These are phyloP conservation scores for Hypomyces perniciosus DNA, from an alignment of 2,329 filamentous ascomycete species.

Conservation along the genomic window DNA sequence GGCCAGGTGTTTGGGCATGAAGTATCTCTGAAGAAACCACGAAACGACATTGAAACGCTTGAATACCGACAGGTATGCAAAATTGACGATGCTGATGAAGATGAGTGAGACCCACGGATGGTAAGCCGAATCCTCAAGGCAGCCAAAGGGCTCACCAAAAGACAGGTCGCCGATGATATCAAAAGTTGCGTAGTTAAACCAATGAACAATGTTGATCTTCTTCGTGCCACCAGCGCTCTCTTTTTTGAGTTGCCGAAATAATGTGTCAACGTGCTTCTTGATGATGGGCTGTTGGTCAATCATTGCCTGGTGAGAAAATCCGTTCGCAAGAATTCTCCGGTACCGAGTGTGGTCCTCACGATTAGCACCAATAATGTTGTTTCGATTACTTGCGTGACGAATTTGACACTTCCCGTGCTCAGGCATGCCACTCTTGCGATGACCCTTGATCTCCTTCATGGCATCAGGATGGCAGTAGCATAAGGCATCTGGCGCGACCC, in stretches of 20 bases:
- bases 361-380: constrained; percentile 16
- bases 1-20: not conserved
- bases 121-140: constrained; percentile 19
- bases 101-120: constrained; percentile 23
- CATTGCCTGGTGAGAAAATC: constrained; percentile 26
- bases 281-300: constrained; percentile 27
- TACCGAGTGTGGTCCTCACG: constrained; percentile 18
- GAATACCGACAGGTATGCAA: not conserved
- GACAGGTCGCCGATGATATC: constrained; percentile 26
- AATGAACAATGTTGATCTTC: constrained; percentile 20
- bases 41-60: not conserved
- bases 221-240: constrained; percentile 9
- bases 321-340: constrained; percentile 21
- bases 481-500: constrained; percentile 5
- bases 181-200: constrained; percentile 26
- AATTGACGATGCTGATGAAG: constrained; percentile 14
- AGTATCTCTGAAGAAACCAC: not conserved
- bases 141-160: constrained; percentile 25
- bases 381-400: not conserved
- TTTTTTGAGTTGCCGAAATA: constrained; percentile 18
- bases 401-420: constrained; percentile 12
- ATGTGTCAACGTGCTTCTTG: constrained; percentile 20
- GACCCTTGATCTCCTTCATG: constrained; percentile 15
- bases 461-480: constrained; percentile 8
- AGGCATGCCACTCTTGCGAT: constrained; percentile 13